Base-by-base conservation (phyloP, 495 filamentous ascomycete species). In the Penicillium egyptiacum region DNA sequence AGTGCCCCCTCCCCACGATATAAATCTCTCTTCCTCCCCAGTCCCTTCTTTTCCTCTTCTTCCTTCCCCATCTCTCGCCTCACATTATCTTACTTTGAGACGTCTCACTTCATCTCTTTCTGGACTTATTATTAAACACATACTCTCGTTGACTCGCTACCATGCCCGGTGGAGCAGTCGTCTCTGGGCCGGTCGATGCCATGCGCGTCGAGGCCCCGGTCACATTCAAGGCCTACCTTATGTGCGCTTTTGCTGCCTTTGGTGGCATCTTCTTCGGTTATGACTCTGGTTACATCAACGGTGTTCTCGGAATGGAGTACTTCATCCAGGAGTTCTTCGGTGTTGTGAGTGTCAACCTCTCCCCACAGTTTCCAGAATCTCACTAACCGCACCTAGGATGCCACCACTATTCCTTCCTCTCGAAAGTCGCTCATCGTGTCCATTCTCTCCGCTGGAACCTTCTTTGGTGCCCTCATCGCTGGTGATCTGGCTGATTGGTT, bases 361-460 rank as follows among this genome's bases (percentile, higher is more conserved):
- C 19, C 37, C 22, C 17, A 12, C 17, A 20, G 11, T 33, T 14
- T 17, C 35, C 19, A 8, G 19, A 37, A 58, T 57, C 28, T 25
- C 47, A 43, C n/a, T 28, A 30, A 20, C 6, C 22, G 9, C 42
- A 23, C 20, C 31, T 54, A 75, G 58, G 60, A 71, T 20, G 51
- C 50, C 6, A 69, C 62, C 59, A 74, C 76, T 20, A 61, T 85
- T 23, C 70, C 76, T 4, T 71, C 79, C 11, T 77, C 67, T 45
- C 70, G 73, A 41, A 81, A 83, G 60, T 86, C 84, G 6, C 78
- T 90, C 30, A 88, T 88, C 63, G 84, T 84, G 59, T 88, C 87
- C 26, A 88, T 91, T 62, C 80, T 90, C 20, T 90, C 88, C 26
- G 81, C 79, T 62, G 88, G 88, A 63, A 90, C 88, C 55, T 90